Base-by-base conservation (phyloP, 768 basidiomycete genomes). In the Termitomyces sp. region DNA sequence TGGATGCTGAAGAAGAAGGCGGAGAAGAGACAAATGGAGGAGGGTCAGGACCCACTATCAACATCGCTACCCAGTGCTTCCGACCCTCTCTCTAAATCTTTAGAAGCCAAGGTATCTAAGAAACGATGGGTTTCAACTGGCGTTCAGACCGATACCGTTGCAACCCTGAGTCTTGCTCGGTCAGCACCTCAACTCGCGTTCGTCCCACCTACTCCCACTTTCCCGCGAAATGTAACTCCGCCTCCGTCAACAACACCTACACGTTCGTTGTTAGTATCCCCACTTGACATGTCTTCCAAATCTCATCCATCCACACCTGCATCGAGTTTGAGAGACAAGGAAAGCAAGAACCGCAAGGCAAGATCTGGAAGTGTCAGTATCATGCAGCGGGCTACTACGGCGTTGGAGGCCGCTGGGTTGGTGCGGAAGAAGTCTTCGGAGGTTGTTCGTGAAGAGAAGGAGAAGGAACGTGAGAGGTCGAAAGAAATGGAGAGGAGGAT, bases 311-410 rank as follows among this genome's bases (percentile, higher is more conserved):
- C 83, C 2, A 91, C 89, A 0, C 89, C 91, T 0, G 80, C 79
- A 23, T 79, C 85, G 16, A 83, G 81, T 60, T 56, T 79, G 54
- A 85, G 78, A 64, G 83, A 82, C 52, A 80, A 78, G 64, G 83
- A 83, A 54, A 78, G 76, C 25, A 86, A 82, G 59, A 76, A 78
- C 19, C 78, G 85, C 47, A 94, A 95, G 68, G 75, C 71, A 25
- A 79, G 95, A 16, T 85, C 92, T 2, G 90, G 93, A 6, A 96
- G 94, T 56, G 91, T 98, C 51, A 94, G 88, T 64, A 97, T 98
- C 69, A 91, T 98, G 81, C 95, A 98, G 64, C 84, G 94, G 25
- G 94, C 93, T 0, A 95, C 94, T 2, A 96, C 93, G 1, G 92
- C 89, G 1, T 77, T 94, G 25, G 91, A 92, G 67, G 92, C 90